Conservation (phyloP, 108 stramenopile genomes). For the Epithemia pelagica region DNA sequence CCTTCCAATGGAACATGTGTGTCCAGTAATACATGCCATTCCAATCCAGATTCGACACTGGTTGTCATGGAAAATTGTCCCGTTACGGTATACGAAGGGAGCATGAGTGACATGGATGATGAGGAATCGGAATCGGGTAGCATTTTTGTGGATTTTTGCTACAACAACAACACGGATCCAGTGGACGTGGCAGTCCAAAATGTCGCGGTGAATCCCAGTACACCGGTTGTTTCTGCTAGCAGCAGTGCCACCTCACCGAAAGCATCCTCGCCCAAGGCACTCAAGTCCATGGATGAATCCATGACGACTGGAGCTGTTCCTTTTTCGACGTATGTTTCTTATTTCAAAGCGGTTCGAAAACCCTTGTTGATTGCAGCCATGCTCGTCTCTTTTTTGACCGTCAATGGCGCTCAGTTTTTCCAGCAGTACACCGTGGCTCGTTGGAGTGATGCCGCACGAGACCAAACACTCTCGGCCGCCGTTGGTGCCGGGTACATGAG, state of each 20-base stretch:
- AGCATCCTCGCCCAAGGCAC: conserved; percentile 4
- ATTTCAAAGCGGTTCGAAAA: conserved; percentile 62
- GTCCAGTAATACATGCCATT: conserved; percentile 35
- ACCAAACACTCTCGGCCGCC: conserved; percentile 36
- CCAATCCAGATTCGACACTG: conserved; percentile 54
- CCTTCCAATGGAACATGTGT: not conserved
- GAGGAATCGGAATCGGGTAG: not conserved
- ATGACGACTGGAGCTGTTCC: conserved; percentile 78
- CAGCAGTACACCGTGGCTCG: conserved; percentile 75
- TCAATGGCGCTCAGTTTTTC: conserved; percentile 71
- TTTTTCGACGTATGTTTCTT: conserved; percentile 56
- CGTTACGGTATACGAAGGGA: conserved; percentile 8
- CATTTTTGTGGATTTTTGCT: not conserved
- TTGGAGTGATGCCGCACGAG: conserved; percentile 64
- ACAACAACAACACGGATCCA: not conserved
- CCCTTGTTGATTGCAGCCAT: conserved; percentile 55
- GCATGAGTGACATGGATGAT: not conserved
- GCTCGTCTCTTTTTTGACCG: conserved; percentile 46
- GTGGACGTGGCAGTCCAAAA: not conserved
- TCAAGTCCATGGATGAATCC: conserved; percentile 56
- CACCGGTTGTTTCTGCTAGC: not conserved
- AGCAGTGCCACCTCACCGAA: not conserved
- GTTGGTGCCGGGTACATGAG: conserved; percentile 44
- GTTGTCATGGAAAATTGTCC: conserved; percentile 36
- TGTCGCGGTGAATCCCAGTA: not conserved